phyloP scores from a whole-genome alignment of 129 eudicot species.

The Erigeron canadensis region DNA sequence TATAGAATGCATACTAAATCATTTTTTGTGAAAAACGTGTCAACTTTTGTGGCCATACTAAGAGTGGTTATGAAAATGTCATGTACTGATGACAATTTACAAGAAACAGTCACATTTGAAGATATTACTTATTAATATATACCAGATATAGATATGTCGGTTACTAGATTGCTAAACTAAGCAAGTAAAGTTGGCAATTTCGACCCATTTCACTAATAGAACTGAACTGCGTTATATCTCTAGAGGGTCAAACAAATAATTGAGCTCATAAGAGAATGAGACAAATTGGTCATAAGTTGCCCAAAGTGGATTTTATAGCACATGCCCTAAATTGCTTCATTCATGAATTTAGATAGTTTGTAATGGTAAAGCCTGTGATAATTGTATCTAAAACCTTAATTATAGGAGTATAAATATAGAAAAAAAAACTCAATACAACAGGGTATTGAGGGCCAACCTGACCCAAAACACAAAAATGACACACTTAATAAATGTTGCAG shows the following conservation, averaged over 20 bases:
- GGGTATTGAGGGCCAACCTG: too few relatives aligned
- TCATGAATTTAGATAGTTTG: too few relatives aligned
- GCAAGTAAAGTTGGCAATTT: too few relatives aligned
- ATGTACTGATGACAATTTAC: neutral
- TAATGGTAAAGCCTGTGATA: neutral
- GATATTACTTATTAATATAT: too few relatives aligned
- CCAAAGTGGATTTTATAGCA: neutral
- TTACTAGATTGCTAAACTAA: too few relatives aligned
- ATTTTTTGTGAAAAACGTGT: neutral
- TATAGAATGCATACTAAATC: neutral
- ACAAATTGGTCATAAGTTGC: neutral
- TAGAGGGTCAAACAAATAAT: neutral
- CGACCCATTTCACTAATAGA: too few relatives aligned
- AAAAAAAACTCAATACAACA: too few relatives aligned
- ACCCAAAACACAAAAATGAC: too few relatives aligned
- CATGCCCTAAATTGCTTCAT: neutral
- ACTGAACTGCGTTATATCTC: constrained; percentile 7
- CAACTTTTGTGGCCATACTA: neutral
- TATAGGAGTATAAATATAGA: too few relatives aligned
- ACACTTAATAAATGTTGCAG: too few relatives aligned
- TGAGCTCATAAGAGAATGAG: neutral
- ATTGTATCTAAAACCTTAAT: neutral
- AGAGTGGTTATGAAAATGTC: neutral
- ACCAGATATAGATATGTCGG: too few relatives aligned
- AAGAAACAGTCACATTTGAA: neutral